Conservation (phyloP, 176 grass and related monocot species). For the Oryza nivara region DNA sequence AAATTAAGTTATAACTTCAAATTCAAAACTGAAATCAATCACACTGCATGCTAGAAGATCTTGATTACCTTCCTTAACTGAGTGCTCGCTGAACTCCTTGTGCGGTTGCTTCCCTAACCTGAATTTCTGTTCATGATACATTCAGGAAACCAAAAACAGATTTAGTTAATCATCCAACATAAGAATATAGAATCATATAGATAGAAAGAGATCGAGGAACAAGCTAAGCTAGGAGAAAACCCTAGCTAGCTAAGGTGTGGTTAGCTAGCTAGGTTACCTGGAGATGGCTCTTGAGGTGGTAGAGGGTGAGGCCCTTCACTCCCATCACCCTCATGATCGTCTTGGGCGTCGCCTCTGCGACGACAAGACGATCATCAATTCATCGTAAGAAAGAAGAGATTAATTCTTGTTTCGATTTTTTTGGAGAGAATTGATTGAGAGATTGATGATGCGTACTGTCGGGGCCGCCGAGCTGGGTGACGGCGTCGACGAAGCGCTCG, state of each 20-base stretch:
- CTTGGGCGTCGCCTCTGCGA: constrained; percentile 96
- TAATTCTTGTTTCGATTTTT: too few relatives aligned
- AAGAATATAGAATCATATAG: not conserved
- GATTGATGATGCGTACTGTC: constrained; percentile 56
- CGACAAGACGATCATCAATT: not conserved
- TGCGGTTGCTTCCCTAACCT: constrained; percentile 94
- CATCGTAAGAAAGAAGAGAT: not conserved
- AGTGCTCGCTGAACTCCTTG: constrained; percentile 92
- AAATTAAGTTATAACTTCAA: not conserved
- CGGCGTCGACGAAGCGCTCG: constrained; percentile 97
- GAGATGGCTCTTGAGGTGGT: constrained; percentile 99
- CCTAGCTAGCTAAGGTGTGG: constrained; percentile 20
- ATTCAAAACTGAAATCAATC: not conserved
- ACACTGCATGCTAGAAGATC: not conserved
- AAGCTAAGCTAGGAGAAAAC: not conserved
- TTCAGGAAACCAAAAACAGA: not conserved
- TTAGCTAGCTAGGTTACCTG: constrained; percentile 50
- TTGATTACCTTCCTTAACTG: constrained; percentile 79
- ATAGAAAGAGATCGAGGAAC: not conserved
- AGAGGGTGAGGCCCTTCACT: constrained; percentile 95
- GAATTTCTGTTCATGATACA: not conserved
- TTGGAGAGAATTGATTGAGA: not conserved
- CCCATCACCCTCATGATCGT: constrained; percentile 99
- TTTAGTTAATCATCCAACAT: constrained; percentile 8
- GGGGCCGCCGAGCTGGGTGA: constrained; percentile 92